Conservation (phyloP, 352 stramenopile genomes). For the Pythium dissotocum region DNA sequence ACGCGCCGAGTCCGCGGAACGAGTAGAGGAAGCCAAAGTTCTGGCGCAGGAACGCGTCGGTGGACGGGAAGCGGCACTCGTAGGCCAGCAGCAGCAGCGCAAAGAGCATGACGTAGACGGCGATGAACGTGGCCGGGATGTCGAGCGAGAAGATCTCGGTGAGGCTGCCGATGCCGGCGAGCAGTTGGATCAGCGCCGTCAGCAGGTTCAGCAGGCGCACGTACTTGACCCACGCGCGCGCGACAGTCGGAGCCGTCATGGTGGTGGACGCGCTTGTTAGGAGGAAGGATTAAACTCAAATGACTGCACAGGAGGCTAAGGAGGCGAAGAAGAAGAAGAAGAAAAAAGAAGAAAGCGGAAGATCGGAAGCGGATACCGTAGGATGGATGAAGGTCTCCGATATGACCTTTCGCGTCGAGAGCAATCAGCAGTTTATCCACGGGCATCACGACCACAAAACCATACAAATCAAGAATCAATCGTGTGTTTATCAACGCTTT, state of each 20-base stretch:
- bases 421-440: background rate
- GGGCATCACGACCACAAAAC: background rate
- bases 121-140: slow-evolving; percentile 35
- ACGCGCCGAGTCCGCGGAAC: slow-evolving; percentile 31
- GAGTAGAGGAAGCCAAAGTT: slow-evolving; percentile 47
- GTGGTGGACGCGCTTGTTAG: background rate
- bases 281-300: background rate
- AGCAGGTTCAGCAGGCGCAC: slow-evolving; percentile 36
- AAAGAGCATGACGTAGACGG: slow-evolving; percentile 39
- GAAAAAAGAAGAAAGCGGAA: background rate
- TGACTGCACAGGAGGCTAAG: background rate
- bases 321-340: background rate
- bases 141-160: slow-evolving; percentile 34
- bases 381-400: background rate
- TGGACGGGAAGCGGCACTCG: slow-evolving; percentile 34
- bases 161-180: slow-evolving; percentile 35
- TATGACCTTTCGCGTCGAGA: background rate
- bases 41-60: slow-evolving; percentile 27
- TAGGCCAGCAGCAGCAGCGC: slow-evolving; percentile 36
- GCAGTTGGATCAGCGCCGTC: slow-evolving; percentile 29
- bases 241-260: background rate
- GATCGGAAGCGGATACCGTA: background rate
- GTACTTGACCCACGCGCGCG: slow-evolving; percentile 22
- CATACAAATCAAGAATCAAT: background rate
- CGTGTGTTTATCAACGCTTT: background rate